Base-by-base conservation (phyloP, 2,329 filamentous ascomycete genomes). In the Tolypocladium sp. region DNA sequence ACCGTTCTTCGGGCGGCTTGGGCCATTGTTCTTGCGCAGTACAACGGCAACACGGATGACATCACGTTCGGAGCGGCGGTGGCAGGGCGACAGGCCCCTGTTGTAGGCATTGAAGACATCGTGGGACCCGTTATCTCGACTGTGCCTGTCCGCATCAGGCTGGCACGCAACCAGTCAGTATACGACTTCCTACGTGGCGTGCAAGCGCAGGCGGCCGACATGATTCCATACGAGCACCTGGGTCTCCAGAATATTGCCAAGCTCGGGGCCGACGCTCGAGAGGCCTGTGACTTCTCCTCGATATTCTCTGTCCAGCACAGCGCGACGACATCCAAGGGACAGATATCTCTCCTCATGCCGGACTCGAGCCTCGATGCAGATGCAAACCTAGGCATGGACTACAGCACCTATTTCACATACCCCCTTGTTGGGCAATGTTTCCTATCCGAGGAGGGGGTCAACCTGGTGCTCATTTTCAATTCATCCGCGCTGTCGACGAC, bases 211-310 rank as follows among this genome's bases (percentile, higher is more conserved):
- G 37, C 59, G 5, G 52, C 55, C 9, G 49, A 53, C 8, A 62
- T 64, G 59, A 61, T 65, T 2, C 51, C 57, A 1, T 60, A 58
- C 41, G 60, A 66, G 51, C 63, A 66, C 15, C 55, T 42, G 8
- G 66, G 66, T n/a, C 60, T 68, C 25, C 65, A 64, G 38, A 58
- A 63, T 20, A 65, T 68, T 37, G 42, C 57, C 15, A 57, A 59
- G 44, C 17, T 64, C 15, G 60, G 44, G 55, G 30, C 49, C 10
- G 58, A 25, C 17, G 58, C 58, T 10, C 56, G 54, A 20, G 33
- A 27, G 20, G 64, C 62, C 27, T 62, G 61, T 46, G 58, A 64
- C 44, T 59, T 59, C 40, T 40, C 55, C 38, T 56, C 58, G 2
- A 57, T 61, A 12, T 55, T 59, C 7, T 55, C 59, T 6, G 49